Base-by-base conservation (phyloP, 192 early-diverging fungal species). In the Coemansia sp. region DNA sequence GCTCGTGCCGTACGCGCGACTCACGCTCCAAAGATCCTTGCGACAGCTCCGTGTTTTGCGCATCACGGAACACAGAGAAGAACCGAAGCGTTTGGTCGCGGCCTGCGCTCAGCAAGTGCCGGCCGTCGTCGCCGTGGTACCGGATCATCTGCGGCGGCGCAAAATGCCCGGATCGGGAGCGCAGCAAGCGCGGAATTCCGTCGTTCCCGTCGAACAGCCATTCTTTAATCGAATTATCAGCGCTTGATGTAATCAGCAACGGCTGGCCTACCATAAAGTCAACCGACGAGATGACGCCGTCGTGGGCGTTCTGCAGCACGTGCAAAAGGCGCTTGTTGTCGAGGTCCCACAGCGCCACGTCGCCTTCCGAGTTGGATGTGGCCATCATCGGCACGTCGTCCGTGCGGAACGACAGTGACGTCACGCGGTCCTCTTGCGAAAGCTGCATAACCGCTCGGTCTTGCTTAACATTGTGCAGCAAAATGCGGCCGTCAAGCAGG, bases 131-230 rank as follows among this genome's bases (percentile, higher is more conserved):
- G 2, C 84, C 92, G 71, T 94, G 90, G 72, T 89, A 92, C 47
- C 87, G 64, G 64, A 95, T 86, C 62, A 83, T 75, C 48, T 89
- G 87, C 19, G 97, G 96, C 28, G 96, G 91, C 12, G 86, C 80
- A 65, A 86, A 82, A 84, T 98, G 95, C 3, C 97, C 97, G 52
- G 85, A 87, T 14, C 94, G 87, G 7, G 85, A 90, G 31, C 91
- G 94, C 55, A 96, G 78, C 7, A 96, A 76, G 7, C 93, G 85
- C 23, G 94, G 93, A 11, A 75, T 71, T 23, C 89, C 90, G 72
- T 94, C 93, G 5, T 84, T 63, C 14, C 82, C 84, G 66, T 99
- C 96, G 82, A 98, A 99, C 34, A 96, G 86, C 95, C 96, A 99
- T 81, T 95, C 90, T 82, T 94, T 94, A 60, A 99, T 84, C 22